Conservation (phyloP, 257 asterid species). For the Solanum paucissectum region DNA sequence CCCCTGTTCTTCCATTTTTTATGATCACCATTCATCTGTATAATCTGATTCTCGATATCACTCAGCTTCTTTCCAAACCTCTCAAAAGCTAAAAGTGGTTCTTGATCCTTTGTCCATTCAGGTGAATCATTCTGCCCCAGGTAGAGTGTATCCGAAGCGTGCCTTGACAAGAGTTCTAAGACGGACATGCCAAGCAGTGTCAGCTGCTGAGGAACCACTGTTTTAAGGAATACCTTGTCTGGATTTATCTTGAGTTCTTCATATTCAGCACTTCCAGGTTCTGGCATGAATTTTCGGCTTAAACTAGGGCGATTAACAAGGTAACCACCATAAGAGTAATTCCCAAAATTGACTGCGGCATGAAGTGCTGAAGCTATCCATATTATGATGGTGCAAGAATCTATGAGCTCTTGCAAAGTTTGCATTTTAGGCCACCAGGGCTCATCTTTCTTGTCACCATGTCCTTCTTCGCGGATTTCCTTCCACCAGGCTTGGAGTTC, state of each 20-base stretch:
- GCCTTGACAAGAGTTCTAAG: conserved; percentile 58
- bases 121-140: conserved; percentile 52
- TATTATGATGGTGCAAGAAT: conserved; percentile 57
- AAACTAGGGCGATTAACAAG: conserved; percentile 53
- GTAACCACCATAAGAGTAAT: conserved; percentile 60
- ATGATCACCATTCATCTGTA: conserved; percentile 27
- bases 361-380: conserved; percentile 82
- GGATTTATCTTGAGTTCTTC: conserved; percentile 49
- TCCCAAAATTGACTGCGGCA: conserved; percentile 67
- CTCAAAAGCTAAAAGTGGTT: conserved; percentile 38
- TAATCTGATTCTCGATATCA: conserved; percentile 33
- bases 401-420: conserved; percentile 33
- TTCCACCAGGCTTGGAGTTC: conserved; percentile 86
- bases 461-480: conserved; percentile 51
- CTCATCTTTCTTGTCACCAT: conserved; percentile 55
- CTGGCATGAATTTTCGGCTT: conserved; percentile 59
- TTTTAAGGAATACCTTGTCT: conserved; percentile 44
- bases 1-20: conserved; percentile 50
- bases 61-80: conserved; percentile 37
- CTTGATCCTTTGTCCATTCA: conserved; percentile 59
- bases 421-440: conserved; percentile 76
- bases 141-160: conserved; percentile 52
- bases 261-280: conserved; percentile 40
- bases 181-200: conserved; percentile 49
- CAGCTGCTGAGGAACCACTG: conserved; percentile 41